Evolutionary conservation across 2,329 filamentous ascomycete species (phyloP).

Genomic region (Colletotrichum euphorbiae): DNA sequence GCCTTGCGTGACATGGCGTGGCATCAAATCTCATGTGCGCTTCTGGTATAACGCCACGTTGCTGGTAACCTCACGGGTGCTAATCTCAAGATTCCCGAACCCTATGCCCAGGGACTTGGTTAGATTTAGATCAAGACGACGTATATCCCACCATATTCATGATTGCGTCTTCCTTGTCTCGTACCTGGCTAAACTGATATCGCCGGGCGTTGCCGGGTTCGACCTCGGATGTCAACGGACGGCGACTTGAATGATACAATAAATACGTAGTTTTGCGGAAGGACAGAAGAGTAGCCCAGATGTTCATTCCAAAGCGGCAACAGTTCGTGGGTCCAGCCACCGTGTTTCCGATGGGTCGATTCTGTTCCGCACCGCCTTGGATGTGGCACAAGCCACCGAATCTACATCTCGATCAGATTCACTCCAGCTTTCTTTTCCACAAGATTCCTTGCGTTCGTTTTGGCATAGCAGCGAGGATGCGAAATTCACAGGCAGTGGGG

Average conservation of each 20-base stretch:
- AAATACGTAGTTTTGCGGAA: constrained; percentile 20
- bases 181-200: constrained; percentile 12
- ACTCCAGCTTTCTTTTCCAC: neutral
- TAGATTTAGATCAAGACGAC: too few species aligned
- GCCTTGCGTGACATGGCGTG: constrained; percentile 2
- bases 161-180: constrained; percentile 4
- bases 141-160: neutral
- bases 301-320: constrained; percentile 29
- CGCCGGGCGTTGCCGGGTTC: neutral
- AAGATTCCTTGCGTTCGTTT: neutral
- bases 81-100: too few species aligned
- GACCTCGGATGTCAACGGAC: neutral
- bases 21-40: too few species aligned
- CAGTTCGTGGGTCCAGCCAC: constrained; percentile 13
- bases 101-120: too few species aligned
- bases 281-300: neutral
- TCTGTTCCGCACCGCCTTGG: constrained; percentile 7
- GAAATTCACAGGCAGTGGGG: neutral
- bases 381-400: neutral
- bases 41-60: neutral
- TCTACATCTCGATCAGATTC: constrained; percentile 9
- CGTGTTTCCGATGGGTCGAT: neutral
- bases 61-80: neutral
- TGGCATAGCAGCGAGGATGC: neutral
- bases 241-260: constrained; percentile 26